Conservation (phyloP, 208 protist genomes). For the Crithidia acanthocephali region DNA sequence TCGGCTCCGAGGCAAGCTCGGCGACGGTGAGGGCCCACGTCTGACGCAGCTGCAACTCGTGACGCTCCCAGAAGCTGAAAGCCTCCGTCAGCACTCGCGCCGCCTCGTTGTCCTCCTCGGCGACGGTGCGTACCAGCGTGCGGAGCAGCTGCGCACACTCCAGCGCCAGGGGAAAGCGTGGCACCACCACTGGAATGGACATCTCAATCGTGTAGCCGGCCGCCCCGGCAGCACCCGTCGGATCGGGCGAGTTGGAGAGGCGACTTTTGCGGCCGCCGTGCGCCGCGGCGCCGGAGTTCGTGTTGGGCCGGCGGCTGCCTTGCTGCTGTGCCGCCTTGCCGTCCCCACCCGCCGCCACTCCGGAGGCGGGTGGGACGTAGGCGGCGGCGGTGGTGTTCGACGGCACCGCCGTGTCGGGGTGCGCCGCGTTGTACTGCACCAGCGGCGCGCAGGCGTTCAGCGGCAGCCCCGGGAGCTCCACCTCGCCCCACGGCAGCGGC, state of each 20-base stretch:
- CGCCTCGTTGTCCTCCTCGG: constrained; percentile 42
- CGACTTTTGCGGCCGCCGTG: not conserved
- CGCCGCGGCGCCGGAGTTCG: not conserved
- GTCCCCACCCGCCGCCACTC: not conserved
- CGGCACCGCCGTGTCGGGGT: constrained; percentile 43
- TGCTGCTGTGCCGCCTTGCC: not conserved
- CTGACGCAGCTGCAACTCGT: constrained; percentile 59
- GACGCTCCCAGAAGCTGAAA: constrained; percentile 58
- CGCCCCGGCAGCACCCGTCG: constrained; percentile 2
- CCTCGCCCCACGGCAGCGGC: constrained; percentile 39
- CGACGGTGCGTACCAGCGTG: constrained; percentile 53
- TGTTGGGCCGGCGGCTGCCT: constrained; percentile 4
- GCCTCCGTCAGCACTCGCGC: constrained; percentile 42
- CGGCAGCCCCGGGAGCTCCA: constrained; percentile 63
- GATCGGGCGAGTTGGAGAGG: constrained; percentile 1
- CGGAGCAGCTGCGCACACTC: constrained; percentile 62
- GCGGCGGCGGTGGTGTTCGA: constrained; percentile 30
- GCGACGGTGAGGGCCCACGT: constrained; percentile 65
- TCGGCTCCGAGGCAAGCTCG: constrained; percentile 11
- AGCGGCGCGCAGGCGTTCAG: constrained; percentile 61
- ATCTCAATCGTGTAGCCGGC: constrained; percentile 12
- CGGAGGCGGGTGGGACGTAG: constrained; percentile 40
- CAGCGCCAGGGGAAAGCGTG: constrained; percentile 56
- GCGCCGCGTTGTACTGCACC: constrained; percentile 55
- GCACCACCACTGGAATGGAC: constrained; percentile 53